Base-by-base conservation (phyloP, 176 grass and related monocot genomes). In the Eleusine coracana region DNA sequence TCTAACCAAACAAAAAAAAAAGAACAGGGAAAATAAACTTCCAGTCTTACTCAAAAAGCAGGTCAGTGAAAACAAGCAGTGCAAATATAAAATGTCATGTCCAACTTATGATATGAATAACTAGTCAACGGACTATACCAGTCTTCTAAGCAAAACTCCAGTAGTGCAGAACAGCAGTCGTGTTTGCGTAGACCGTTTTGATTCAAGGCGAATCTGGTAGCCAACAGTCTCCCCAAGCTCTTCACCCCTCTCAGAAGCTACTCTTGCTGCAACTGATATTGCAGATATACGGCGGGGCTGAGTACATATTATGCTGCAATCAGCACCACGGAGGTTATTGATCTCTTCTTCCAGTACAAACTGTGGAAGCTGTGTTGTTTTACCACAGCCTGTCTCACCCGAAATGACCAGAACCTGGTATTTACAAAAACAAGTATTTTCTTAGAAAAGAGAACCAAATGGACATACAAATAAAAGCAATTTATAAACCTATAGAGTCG, bases 341-440 rank as follows among this genome's bases (percentile, higher is more conserved):
- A 98, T 98, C 79, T 98, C 90, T 39, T 98, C 84, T 87, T 98
- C 96, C 45, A 98, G 79, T 73, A 98, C 95, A 83, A 98, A 98
- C 68, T 98, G 96, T 18, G 96, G 96, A 75, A 98, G 81, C 64
- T 98, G 96, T 16, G 96, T 98, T 75, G 96, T 98, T 88, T 98
- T 98, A 62, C 96, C 96, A 70, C 92, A 98, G 36, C 96, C 96
- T 59, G 96, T 98, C 82, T 98, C 92, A 16, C 96, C 96, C 82
- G 96, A 98, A 85, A 98, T 92, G 59, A 98, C 96, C 75, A 98
- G 79, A 83, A 98, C 90, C 96, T 98, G 85, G 60, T 79, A 85
- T 37, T 25, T 17, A 38, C 77, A 74, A 13, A 17, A 71, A 66
- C 56, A 68, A 89, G 62, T 63, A 63, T 28, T 13, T 63, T 14